Evolutionary conservation across 2,329 filamentous ascomycete genomes (phyloP).

Genomic region (Trichoderma sp.): DNA sequence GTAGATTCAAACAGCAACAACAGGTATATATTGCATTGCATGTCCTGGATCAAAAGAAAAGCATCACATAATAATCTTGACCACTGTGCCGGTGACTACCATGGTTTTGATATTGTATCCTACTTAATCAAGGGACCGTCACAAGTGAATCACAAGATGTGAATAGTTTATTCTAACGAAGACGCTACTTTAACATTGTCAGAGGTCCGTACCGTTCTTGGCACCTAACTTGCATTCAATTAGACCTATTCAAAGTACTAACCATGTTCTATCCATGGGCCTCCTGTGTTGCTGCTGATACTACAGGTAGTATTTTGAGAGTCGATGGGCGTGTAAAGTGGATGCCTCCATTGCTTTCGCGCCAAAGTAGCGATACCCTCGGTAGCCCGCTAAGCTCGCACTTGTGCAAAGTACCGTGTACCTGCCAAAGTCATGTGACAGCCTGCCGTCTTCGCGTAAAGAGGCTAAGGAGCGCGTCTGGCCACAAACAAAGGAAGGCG

Average conservation of each 20-base stretch:
- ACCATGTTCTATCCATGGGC: not conserved
- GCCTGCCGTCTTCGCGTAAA: conserved; percentile 38
- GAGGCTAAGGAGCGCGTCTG: conserved; percentile 18
- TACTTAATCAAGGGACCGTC: too few species aligned
- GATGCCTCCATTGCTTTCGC: not conserved
- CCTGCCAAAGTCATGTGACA: conserved; percentile 31
- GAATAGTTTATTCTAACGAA: too few species aligned
- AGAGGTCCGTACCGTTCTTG: not conserved
- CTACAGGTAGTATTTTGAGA: not conserved
- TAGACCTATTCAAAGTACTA: not conserved
- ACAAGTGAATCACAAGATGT: too few species aligned
- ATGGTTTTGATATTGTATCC: not conserved
- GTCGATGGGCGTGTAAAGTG: not conserved
- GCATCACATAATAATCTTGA: not conserved
- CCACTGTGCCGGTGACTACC: not conserved
- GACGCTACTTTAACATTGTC: not conserved
- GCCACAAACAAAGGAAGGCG: conserved; percentile 15
- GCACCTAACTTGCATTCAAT: not conserved
- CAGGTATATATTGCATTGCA: conserved; percentile 12
- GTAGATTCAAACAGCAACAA: conserved; percentile 8
- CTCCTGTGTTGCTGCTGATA: not conserved
- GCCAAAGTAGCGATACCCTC: conserved; percentile 5
- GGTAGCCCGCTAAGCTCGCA: too few species aligned
- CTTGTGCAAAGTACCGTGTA: not conserved
- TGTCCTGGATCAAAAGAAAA: conserved; percentile 1